Evolutionary conservation across 805 yeast species (phyloP).

Genomic region (Priceomyces carsonii): DNA sequence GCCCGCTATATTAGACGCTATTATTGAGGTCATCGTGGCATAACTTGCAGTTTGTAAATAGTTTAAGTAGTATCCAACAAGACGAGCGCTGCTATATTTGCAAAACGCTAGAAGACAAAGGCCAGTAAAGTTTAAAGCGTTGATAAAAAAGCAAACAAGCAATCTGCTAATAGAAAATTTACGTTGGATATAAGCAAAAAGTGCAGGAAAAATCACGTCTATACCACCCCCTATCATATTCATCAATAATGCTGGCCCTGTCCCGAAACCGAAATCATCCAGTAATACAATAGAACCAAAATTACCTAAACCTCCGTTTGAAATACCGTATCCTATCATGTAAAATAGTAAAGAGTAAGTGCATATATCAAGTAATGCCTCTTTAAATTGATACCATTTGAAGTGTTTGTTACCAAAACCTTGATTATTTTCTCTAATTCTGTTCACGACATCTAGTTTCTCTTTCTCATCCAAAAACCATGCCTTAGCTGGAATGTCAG

Average conservation of each 20-base stretch:
- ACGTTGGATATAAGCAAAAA: slow-evolving; percentile 14
- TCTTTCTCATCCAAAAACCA: slow-evolving; percentile 46
- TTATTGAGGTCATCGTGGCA: slow-evolving; percentile 14
- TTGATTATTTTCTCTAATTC: slow-evolving; percentile 37
- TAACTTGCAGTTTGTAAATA: slow-evolving; percentile 16
- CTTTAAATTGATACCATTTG: slow-evolving; percentile 54
- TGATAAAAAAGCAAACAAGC: slow-evolving; percentile 24
- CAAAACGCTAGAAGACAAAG: slow-evolving; percentile 32
- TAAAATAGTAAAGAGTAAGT: slow-evolving; percentile 11
- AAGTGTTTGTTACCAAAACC: slow-evolving; percentile 49
- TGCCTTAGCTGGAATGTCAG: slow-evolving; percentile 33
- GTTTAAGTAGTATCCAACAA: slow-evolving; percentile 12
- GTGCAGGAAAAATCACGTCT: slow-evolving; percentile 23
- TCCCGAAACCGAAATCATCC: slow-evolving; percentile 12
- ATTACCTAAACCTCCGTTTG: slow-evolving; percentile 6
- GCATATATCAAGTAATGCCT: slow-evolving; percentile 44
- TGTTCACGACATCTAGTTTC: slow-evolving; percentile 44
- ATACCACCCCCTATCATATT: slow-evolving; percentile 36
- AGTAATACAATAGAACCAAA: slow-evolving; percentile 8
- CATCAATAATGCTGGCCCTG: slow-evolving; percentile 24
- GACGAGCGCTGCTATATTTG: slow-evolving; percentile 18
- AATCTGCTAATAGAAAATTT: slow-evolving; percentile 18
- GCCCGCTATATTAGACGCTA: slow-evolving; percentile 25
- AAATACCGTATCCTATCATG: not conserved
- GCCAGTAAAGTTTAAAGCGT: slow-evolving; percentile 18